Evolutionary conservation across 768 basidiomycete species (phyloP), one percentile per base, ranked within the genome.

Genomic region (Mycena maculata): DNA sequence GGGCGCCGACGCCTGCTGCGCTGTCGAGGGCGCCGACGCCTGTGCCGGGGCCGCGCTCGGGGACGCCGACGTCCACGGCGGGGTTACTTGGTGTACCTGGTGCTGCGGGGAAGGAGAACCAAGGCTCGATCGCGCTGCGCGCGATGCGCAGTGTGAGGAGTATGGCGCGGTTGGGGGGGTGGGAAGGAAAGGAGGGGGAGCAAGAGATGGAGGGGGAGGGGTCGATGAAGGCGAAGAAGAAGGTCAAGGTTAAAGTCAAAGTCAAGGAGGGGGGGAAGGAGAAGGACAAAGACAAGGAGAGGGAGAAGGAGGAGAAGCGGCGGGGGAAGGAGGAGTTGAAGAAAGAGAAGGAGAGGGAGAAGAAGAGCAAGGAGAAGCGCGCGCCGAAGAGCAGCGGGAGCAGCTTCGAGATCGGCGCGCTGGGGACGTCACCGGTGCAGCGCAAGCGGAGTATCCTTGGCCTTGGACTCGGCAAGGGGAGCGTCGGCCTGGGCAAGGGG

Each of bases 91-190:
- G 81, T 2, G 80, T 81, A 22, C 80, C 83, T n/a, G 65, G 73
- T 3, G 69, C 73, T 12, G 64, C 6, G 36, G 45, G 53, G 42
- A n/a, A 23, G 18, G 53, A 58, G n/a, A 71, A 71, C 55, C 85
- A 86, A 30, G 87, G 85, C 31, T 92, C 91, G 0, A 91, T 94
- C 45, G 93, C 93, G 0, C 63, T 94, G 30, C 86, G 93, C 7
- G 93, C 93, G 6, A 94, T 94, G 81, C 84, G 90, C 45, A 90
- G 89, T 16, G 88, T 95, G 70, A 83, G 89, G 2, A 90, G 89
- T 72, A 92, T 92, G 91, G 87, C 88, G 25, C 89, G 89, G 72
- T 77, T 88, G 60, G 79, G 74, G 79, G 77, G 18, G 79, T 63
- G 2, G 78, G 83, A 53, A 71, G 72, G 57, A 60, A 71, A 70